Base-by-base conservation (phyloP, 1,284 basidiomycete genomes). In the Macrocybe sp. region DNA sequence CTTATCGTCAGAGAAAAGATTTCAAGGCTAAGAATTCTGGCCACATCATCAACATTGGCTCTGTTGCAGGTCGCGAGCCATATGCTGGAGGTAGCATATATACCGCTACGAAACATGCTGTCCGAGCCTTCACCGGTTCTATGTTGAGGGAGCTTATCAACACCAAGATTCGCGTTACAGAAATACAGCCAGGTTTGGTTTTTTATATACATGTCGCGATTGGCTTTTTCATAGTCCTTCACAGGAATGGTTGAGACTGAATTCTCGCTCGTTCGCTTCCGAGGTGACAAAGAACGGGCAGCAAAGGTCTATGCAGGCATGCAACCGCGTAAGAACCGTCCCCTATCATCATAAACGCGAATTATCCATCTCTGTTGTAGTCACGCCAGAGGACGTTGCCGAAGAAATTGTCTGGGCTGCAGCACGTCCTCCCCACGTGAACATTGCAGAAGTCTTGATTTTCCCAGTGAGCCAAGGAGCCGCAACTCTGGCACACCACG, bases 331-430 rank as follows among this genome's bases (percentile, higher is more conserved):
- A 61, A 65, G 85, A 72, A 5, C 34, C 22, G 37, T 16, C 12
- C 7, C 11, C 29, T 6, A 3, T 47, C 44, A 32, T 41, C 33
- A 41, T 8, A 11, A 14, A 41, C 38, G 34, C 44, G 40, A 34
- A 43, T 30, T 33, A 2, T 43, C 37, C 39, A 38, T 16, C 42
- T 47, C 47, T 44, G 37, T 39, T 45, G 59, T 65, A 83, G 88
- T 93, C 61, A 77, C 79, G 2, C 85, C 86, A 7, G 75, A 85
- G 50, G 92, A 96, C 62, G 87, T 96, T 46, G 96, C 96, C 1
- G 95, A 99, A 67, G 93, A 99, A 67, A 96, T 99, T 59, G 93
- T 97, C 8, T 99, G 93, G 93, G 84, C 85, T 12, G 93, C 95
- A 12, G 77, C 86, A 9, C 84, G 94, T 31, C 91, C 91, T 14